Conservation (phyloP, 2,329 filamentous ascomycete species). For the Aspergillus hiratsukae region DNA sequence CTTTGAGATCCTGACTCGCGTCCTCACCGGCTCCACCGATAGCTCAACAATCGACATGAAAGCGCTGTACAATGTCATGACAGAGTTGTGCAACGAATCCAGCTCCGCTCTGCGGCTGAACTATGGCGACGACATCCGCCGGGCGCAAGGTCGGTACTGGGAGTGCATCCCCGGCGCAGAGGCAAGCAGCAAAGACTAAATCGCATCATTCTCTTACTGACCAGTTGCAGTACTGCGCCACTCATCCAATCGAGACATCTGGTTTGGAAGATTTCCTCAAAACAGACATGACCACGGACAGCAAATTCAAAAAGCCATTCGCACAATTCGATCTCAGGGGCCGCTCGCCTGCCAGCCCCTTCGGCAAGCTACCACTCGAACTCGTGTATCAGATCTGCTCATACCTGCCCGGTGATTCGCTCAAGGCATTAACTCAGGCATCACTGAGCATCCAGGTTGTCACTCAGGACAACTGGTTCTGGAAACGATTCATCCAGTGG, state of each 20-base stretch:
- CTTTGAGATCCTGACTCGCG: conserved; percentile 16
- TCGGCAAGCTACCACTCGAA: conserved; percentile 14
- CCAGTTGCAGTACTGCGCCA: conserved; percentile 14
- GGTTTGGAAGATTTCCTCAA: conserved; percentile 5
- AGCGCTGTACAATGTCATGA: conserved; percentile 15
- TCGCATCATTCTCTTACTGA: background rate
- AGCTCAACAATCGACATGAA: conserved; percentile 11
- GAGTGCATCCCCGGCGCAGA: conserved; percentile 18
- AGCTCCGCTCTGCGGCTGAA: conserved; percentile 12
- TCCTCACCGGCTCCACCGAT: conserved; percentile 12
- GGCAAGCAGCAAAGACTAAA: conserved; percentile 3
- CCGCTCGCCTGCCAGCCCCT: conserved; percentile 12
- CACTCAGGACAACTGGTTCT: conserved; percentile 18
- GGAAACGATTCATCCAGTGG: conserved; percentile 14
- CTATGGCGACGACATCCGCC: conserved; percentile 14
- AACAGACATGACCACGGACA: conserved; percentile 4
- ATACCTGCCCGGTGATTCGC: conserved; percentile 12
- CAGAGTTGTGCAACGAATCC: conserved; percentile 9
- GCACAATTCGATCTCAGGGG: conserved; percentile 3
- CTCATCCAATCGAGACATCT: conserved; percentile 13
- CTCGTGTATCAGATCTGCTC: conserved; percentile 17
- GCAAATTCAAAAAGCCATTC: conserved; percentile 4
- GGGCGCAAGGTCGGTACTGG: conserved; percentile 20
- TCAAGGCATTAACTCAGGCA: conserved; percentile 14
- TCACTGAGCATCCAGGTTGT: conserved; percentile 14